Evolutionary conservation across 2,329 filamentous ascomycete genomes (phyloP), one percentile per base, ranked within the genome.

Genomic region (Aspergillus unguis): DNA sequence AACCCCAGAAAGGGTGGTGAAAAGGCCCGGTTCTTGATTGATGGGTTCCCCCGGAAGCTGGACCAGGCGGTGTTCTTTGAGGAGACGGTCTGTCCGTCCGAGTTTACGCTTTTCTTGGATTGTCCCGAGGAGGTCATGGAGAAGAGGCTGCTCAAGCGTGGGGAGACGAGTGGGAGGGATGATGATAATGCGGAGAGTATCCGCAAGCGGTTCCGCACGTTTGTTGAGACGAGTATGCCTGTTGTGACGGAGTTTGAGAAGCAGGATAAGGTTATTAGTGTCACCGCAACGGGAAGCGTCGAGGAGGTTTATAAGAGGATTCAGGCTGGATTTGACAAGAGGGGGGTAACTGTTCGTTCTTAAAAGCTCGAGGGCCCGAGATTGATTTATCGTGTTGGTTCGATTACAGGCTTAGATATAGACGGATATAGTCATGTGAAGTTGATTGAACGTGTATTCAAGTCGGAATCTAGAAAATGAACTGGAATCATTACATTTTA

Each of bases 161-260:
- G 92, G 57, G 89, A 96, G 85, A 97, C 92, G 11, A 92, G 87
- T 67, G 94, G 94, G 38, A 82, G 94, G 59, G 79, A 87, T 46
- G 94, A 99, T 73, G 94, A 99, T 76, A 99, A 99, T 70, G 87
- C 85, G 51, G 94, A 96, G 75, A 91, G 86, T 66, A 99, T 97
- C 72, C 87, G 88, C 77, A 99, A 99, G 85, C 84, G 94, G 52
- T 99, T 99, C 81, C 85, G 85, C 68, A 92, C 87, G 3, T 99
- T 97, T 69, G 78, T 95, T 64, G 91, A 97, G 75, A 96, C 91
- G 2, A 96, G 90, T 75, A 96, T 97, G 92, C 94, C 94, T 27
- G 94, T 97, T 43, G 90, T 99, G 50, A 82, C 95, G 62, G 84
- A 90, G 70, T 97, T 88, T 71, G 85, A 87, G 66, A 78, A 79